These are phyloP conservation scores for Phialophora chinensis DNA, from an alignment of 2,329 filamentous ascomycete species.

Conservation along the genomic window DNA sequence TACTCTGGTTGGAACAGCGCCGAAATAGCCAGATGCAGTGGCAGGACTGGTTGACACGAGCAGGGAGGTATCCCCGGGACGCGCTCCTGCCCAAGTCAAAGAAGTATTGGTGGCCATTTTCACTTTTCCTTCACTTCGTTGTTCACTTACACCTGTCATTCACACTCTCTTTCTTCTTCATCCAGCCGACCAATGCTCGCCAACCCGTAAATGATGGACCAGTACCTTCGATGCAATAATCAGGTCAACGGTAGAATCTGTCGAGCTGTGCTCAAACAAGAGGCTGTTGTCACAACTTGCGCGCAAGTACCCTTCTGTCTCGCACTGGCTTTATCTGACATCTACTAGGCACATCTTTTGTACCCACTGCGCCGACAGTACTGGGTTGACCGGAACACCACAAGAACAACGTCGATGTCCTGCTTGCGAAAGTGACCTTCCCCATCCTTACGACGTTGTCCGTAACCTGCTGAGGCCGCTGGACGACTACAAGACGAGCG, in stretches of 20 bases:
- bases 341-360: conserved; percentile 80
- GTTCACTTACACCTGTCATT: conserved; percentile 1
- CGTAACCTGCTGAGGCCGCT: conserved; percentile 74
- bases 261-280: conserved; percentile 68
- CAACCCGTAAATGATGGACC: conserved; percentile 81
- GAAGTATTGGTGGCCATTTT: background rate
- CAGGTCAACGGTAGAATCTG: conserved; percentile 64
- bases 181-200: background rate
- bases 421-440: conserved; percentile 72
- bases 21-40: background rate
- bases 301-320: conserved; percentile 60
- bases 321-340: conserved; percentile 26
- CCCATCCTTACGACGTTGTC: conserved; percentile 75
- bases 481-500: conserved; percentile 88
- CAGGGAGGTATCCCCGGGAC: background rate
- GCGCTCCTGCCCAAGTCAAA: background rate
- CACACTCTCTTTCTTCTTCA: conserved; percentile 16
- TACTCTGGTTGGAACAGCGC: no score
- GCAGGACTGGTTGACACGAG: background rate
- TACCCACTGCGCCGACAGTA: conserved; percentile 69
- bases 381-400: conserved; percentile 65
- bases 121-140: background rate
- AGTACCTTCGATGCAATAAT: conserved; percentile 77
- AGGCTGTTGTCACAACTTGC: conserved; percentile 87
- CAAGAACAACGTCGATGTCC: conserved; percentile 69